phyloP scores from a whole-genome alignment of 2,329 filamentous ascomycete genomes.

The Penicillium sp. region DNA sequence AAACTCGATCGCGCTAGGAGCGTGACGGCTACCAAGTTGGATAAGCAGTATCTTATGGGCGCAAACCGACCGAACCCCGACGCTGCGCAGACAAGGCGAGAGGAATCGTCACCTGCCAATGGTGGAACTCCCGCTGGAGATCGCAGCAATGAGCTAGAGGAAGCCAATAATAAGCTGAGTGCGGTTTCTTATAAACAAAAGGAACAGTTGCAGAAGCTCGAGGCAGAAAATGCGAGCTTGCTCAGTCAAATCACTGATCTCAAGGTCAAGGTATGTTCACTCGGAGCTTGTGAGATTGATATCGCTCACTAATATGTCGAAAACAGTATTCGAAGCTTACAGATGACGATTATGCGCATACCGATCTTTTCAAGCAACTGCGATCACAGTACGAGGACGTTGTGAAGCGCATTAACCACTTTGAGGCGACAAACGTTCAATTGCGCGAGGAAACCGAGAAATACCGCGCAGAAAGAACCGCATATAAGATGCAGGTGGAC shows the following conservation, averaged over 20 bases:
- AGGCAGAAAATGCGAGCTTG: constrained; percentile 68
- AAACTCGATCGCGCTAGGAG: constrained; percentile 87
- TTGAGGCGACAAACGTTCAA: constrained; percentile 83
- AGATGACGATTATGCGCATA: constrained; percentile 90
- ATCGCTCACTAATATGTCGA: constrained; percentile 6
- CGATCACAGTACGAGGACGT: constrained; percentile 88
- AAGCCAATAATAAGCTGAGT: constrained; percentile 70
- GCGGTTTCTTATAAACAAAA: constrained; percentile 78
- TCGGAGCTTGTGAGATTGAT: background rate
- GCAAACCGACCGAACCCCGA: constrained; percentile 49
- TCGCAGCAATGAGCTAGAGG: constrained; percentile 64
- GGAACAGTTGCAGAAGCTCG: constrained; percentile 74
- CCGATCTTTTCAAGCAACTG: constrained; percentile 87
- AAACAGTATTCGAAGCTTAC: constrained; percentile 63
- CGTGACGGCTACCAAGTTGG: constrained; percentile 81
- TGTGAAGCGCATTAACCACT: constrained; percentile 82
- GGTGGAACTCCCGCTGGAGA: constrained; percentile 51
- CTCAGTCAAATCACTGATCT: constrained; percentile 75
- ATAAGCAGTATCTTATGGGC: constrained; percentile 77
- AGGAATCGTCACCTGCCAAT: constrained; percentile 51
- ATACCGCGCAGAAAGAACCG: constrained; percentile 75
- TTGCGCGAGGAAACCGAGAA: constrained; percentile 81
- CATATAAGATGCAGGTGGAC: constrained; percentile 75
- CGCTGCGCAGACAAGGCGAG: constrained; percentile 47
- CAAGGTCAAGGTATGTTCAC: constrained; percentile 50